Percentiles rank a stretch among this genome's conserved stretches.
Conservation (phyloP, 768 basidiomycete genomes). For the Leccinum truebloodii region DNA sequence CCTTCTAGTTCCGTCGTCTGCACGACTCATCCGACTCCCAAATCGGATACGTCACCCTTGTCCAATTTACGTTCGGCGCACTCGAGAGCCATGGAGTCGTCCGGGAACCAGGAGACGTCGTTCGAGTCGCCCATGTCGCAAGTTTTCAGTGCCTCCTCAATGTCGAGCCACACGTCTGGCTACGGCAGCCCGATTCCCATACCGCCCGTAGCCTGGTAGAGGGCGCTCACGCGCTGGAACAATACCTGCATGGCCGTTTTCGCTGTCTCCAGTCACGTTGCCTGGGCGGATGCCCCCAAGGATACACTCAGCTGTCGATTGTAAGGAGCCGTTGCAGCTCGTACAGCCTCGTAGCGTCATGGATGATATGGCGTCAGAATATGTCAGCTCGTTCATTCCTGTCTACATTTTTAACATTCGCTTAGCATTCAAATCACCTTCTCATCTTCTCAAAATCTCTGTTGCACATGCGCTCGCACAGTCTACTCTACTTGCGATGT, state of each 20-base stretch:
- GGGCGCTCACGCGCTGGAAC: slow-evolving; percentile 42
- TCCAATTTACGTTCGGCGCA: slow-evolving; percentile 41
- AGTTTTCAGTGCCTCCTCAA: slow-evolving; percentile 37
- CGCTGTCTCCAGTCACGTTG: slow-evolving; percentile 38
- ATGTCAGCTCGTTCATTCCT: slow-evolving; percentile 31
- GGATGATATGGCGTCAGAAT: slow-evolving; percentile 27
- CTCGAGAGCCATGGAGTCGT: slow-evolving; percentile 55
- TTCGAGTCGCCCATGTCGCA: slow-evolving; percentile 58
- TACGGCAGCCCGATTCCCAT: slow-evolving; percentile 44
- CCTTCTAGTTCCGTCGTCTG: slow-evolving; percentile 61
- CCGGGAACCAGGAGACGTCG: slow-evolving; percentile 58
- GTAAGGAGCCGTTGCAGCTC: no score
- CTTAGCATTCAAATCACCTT: slow-evolving; percentile 86
- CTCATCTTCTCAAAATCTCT: slow-evolving; percentile 89
- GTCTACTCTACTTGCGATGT: slow-evolving; percentile 87
- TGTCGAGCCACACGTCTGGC: slow-evolving; percentile 38
- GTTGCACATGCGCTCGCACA: slow-evolving; percentile 94
- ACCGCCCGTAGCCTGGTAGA: slow-evolving; percentile 45
- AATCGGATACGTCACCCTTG: slow-evolving; percentile 38
- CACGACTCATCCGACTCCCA: slow-evolving; percentile 41
- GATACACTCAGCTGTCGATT: slow-evolving; percentile 12
- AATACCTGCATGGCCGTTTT: slow-evolving; percentile 37
- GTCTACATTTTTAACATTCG: neutral
- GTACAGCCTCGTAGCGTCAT: no score
- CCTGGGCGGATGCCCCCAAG: slow-evolving; percentile 28